Conservation (phyloP, 2,329 filamentous ascomycete species). For the Ophiostoma ips region DNA sequence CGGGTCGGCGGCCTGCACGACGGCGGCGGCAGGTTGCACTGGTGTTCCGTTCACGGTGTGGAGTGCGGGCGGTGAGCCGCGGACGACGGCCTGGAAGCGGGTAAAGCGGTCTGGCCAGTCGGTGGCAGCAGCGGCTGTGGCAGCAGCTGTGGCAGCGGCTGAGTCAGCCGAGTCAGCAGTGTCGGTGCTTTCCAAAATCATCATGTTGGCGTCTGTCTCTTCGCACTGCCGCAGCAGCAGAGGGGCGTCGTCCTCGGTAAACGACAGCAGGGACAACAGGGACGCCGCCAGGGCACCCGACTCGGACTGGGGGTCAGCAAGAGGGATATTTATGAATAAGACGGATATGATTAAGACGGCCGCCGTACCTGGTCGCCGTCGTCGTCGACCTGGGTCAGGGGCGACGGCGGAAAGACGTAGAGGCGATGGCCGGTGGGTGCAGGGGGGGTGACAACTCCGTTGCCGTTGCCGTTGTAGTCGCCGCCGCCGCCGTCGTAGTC, state of each 20-base stretch:
- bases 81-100: neutral
- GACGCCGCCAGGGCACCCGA: neutral
- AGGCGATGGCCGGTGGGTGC: neutral
- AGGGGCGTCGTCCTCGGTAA: neutral
- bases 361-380: neutral
- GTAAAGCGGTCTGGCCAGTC: neutral
- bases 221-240: neutral
- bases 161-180: too few relatives aligned
- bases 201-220: neutral
- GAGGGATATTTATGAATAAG: neutral
- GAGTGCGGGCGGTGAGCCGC: neutral
- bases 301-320: neutral
- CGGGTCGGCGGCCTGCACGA: neutral
- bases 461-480: too few relatives aligned
- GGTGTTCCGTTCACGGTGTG: neutral
- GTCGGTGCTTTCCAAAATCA: too few relatives aligned
- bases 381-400: neutral
- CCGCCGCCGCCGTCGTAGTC: neutral
- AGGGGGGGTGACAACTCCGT: neutral
- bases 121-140: too few relatives aligned
- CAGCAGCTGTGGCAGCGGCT: too few relatives aligned
- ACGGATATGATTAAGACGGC: too few relatives aligned
- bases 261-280: neutral
- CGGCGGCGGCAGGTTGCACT: neutral
- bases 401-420: neutral